Conservation (phyloP, 805 yeast genomes). For the Yamadazyma philogaea region DNA sequence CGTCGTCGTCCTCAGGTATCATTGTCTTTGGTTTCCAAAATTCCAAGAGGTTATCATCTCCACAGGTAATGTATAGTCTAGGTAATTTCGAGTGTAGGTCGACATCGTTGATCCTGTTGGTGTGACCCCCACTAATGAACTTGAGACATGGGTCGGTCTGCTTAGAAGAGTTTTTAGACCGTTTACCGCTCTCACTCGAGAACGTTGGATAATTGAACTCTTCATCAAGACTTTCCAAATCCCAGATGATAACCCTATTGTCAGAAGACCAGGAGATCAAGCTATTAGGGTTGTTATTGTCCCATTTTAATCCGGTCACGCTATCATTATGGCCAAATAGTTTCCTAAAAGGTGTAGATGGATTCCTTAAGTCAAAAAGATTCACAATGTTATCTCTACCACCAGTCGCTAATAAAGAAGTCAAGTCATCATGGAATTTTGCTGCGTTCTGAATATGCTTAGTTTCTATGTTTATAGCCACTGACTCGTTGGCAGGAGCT, state of each 20-base stretch:
- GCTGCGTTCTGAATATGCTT: slow-evolving; percentile 65
- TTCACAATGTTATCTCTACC: slow-evolving; percentile 73
- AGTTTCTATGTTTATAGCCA: slow-evolving; percentile 45
- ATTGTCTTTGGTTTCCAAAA: slow-evolving; percentile 68
- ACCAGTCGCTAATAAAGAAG: slow-evolving; percentile 66
- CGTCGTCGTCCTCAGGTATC: slow-evolving; percentile 35
- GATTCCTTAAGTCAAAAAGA: slow-evolving; percentile 72
- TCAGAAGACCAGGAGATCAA: slow-evolving; percentile 63
- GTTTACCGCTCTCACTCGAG: slow-evolving; percentile 39
- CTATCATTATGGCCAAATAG: slow-evolving; percentile 61
- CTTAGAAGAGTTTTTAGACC: slow-evolving; percentile 39
- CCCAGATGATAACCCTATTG: slow-evolving; percentile 74
- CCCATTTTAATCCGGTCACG: slow-evolving; percentile 46
- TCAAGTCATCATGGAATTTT: slow-evolving; percentile 57
- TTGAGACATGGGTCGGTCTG: slow-evolving; percentile 68
- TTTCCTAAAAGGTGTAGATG: slow-evolving; percentile 55
- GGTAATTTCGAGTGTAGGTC: slow-evolving; percentile 62
- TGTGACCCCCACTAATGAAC: slow-evolving; percentile 87
- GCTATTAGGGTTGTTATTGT: slow-evolving; percentile 45
- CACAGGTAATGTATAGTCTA: slow-evolving; percentile 61
- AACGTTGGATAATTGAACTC: slow-evolving; percentile 41
- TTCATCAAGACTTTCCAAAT: slow-evolving; percentile 55
- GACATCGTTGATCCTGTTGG: slow-evolving; percentile 62
- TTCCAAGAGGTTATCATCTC: slow-evolving; percentile 73
- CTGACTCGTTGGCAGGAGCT: slow-evolving; percentile 24